Conservation (phyloP, 169 alveolate species). For the Blepharisma undulans region DNA sequence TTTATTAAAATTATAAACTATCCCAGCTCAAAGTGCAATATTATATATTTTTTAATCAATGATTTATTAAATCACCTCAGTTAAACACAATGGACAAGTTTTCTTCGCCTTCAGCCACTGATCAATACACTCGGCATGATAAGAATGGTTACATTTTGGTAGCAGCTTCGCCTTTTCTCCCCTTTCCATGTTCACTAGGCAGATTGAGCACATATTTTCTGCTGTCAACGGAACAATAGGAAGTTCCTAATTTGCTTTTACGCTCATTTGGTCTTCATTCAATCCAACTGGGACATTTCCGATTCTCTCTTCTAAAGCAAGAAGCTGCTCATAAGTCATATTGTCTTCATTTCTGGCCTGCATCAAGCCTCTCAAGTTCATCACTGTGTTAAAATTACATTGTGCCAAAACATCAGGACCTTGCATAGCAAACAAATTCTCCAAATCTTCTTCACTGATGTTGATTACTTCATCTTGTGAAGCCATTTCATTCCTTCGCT, state of each 20-base stretch:
- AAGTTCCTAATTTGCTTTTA: neutral
- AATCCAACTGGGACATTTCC: conserved; percentile 75
- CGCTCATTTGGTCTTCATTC: conserved; percentile 39
- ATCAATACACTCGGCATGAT: conserved; percentile 71
- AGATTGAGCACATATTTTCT: conserved; percentile 24
- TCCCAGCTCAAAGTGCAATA: too few relatives aligned
- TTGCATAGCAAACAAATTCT: neutral
- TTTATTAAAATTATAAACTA: too few relatives aligned
- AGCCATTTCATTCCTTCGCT: neutral
- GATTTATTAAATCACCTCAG: conserved; percentile 32
- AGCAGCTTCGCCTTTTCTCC: conserved; percentile 17
- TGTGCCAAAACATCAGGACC: neutral
- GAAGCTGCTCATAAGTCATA: conserved; percentile 77
- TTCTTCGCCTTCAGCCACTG: conserved; percentile 61
- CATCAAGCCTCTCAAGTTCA: neutral
- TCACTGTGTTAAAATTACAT: neutral
- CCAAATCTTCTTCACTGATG: neutral
- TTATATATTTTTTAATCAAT: neutral
- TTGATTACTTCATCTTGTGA: neutral
- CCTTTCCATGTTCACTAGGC: neutral
- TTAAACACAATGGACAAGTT: conserved; percentile 71
- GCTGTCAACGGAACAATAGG: neutral
- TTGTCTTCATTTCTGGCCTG: conserved; percentile 42
- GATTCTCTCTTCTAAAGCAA: conserved; percentile 68
- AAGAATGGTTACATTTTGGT: conserved; percentile 59